Conservation (phyloP, 192 early-diverging fungal species). For the Funneliformis geosporum region DNA sequence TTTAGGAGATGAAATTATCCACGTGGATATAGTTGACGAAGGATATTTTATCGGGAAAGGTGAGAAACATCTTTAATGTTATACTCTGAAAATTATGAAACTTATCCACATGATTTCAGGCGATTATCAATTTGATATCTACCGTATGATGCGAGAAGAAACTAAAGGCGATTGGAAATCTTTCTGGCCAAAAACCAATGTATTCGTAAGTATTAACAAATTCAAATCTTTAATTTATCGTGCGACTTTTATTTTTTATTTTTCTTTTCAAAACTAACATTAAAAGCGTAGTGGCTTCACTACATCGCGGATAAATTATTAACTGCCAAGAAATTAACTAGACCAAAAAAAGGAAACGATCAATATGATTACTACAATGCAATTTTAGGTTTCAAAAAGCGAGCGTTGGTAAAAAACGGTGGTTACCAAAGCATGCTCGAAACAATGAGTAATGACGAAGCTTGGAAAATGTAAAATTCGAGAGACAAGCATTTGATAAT, state of each 20-base stretch:
- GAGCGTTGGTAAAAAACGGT: background rate
- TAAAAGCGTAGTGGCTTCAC: conserved; percentile 45
- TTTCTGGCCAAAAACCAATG: conserved; percentile 50
- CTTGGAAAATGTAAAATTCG: conserved; percentile 1
- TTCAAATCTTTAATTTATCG: background rate
- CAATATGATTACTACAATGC: conserved; percentile 15
- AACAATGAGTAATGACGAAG: background rate
- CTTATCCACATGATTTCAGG: conserved; percentile 43
- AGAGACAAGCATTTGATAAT: background rate
- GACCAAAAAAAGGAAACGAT: conserved; percentile 22
- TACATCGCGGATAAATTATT: conserved; percentile 53
- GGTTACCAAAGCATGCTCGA: conserved; percentile 11
- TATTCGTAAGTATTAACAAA: conserved; percentile 44
- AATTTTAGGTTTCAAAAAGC: background rate
- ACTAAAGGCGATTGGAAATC: conserved; percentile 46
- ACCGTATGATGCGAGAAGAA: conserved; percentile 63
- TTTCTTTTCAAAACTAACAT: background rate
- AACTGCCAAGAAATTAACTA: conserved; percentile 34
- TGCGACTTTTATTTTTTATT: background rate
- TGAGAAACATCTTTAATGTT: background rate
- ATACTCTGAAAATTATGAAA: conserved; percentile 6
- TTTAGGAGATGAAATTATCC: conserved; percentile 48
- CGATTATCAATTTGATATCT: conserved; percentile 75
- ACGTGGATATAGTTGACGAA: conserved; percentile 56
- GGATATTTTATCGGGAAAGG: conserved; percentile 51